Conservation (phyloP, 2,329 filamentous ascomycete genomes). For the Penicillium sp. region DNA sequence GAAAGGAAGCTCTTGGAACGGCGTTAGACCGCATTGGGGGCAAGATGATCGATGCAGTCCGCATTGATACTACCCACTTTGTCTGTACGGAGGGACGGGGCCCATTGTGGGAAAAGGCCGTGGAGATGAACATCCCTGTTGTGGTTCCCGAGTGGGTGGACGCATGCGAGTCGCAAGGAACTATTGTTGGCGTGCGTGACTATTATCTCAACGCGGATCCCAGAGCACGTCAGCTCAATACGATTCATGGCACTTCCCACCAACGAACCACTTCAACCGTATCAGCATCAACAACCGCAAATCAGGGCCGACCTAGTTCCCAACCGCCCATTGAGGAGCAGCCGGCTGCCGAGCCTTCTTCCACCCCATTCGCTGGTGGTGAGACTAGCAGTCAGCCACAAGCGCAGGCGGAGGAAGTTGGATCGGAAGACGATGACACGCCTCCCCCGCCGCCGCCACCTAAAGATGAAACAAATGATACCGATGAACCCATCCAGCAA, state of each 20-base stretch:
- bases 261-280: conserved; percentile 29
- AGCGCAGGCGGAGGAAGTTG: conserved; percentile 25
- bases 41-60: conserved; percentile 79
- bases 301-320: conserved; percentile 23
- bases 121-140: conserved; percentile 96
- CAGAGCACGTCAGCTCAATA: conserved; percentile 50
- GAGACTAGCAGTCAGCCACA: conserved; percentile 26
- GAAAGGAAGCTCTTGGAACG: conserved; percentile 64
- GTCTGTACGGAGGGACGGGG: conserved; percentile 92
- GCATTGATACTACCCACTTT: conserved; percentile 98
- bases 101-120: conserved; percentile 87
- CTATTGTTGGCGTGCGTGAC: conserved; percentile 87
- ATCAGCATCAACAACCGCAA: conserved; percentile 26
- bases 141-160: conserved; percentile 96
- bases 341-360: conserved; percentile 24
- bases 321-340: conserved; percentile 21
- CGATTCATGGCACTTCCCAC: conserved; percentile 30
- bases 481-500: conserved; percentile 16
- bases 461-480: conserved; percentile 22
- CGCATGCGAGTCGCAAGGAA: conserved; percentile 87
- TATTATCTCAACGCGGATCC: conserved; percentile 91
- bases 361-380: conserved; percentile 33
- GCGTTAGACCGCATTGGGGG: conserved; percentile 86
- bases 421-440: conserved; percentile 25
- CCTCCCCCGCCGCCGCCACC: conserved; percentile 27